phyloP scores from a whole-genome alignment of 1,284 basidiomycete species.

The Apiotrichum veenhuisii region DNA sequence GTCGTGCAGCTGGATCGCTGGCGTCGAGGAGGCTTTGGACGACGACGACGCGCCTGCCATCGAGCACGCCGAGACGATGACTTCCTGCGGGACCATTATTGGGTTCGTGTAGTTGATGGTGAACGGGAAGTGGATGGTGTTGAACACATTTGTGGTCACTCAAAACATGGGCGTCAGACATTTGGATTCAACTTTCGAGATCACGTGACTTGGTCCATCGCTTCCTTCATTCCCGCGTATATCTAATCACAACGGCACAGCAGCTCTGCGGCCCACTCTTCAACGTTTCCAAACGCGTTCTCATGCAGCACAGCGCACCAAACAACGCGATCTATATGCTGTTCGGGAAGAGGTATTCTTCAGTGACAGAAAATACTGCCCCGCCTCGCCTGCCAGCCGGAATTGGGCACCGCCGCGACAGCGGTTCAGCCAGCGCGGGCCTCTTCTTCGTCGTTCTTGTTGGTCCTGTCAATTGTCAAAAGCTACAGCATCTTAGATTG shows the following conservation, averaged over 20 bases:
- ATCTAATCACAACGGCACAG: not conserved
- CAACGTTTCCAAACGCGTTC: no score
- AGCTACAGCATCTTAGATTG: conserved; percentile 9
- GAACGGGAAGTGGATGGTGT: not conserved
- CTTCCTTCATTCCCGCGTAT: not conserved
- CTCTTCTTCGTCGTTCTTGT: not conserved
- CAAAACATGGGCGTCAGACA: not conserved
- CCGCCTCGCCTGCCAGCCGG: no score
- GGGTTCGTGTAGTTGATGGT: not conserved
- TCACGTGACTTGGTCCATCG: conserved; percentile 8
- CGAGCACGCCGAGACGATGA: conserved; percentile 44
- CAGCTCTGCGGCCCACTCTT: no score
- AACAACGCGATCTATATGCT: no score
- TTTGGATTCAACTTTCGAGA: conserved; percentile 1
- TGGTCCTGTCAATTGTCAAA: not conserved
- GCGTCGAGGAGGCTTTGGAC: conserved; percentile 27
- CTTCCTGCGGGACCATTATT: conserved; percentile 39
- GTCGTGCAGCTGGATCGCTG: conserved; percentile 49
- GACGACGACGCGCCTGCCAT: conserved; percentile 21
- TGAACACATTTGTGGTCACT: no score
- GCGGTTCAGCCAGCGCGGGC: no score
- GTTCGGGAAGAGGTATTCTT: no score
- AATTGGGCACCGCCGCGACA: no score
- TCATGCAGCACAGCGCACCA: no score
- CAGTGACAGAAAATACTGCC: no score